Evolutionary conservation across 1,284 basidiomycete species (phyloP).

Genomic region (Schizophyllum amplum): DNA sequence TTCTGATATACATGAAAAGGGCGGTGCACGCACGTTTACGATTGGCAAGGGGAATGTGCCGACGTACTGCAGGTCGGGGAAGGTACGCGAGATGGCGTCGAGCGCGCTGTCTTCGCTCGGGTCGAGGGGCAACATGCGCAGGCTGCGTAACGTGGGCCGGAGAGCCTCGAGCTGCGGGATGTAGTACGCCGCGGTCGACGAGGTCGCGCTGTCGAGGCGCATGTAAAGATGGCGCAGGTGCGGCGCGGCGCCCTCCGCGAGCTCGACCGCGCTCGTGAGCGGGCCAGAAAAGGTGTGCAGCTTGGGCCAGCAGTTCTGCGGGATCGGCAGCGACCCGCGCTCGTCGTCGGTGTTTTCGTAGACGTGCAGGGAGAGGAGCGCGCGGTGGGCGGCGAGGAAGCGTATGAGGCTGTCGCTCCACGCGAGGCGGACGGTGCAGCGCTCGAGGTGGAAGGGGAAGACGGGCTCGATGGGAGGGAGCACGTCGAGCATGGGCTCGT

Average conservation of each 20-base stretch:
- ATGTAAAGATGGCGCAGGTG: conserved; percentile 22
- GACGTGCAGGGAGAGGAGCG: conserved; percentile 14
- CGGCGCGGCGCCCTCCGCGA: conserved; percentile 11
- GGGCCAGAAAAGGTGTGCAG: conserved; percentile 24
- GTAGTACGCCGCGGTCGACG: conserved; percentile 6
- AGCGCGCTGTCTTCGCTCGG: conserved; percentile 14
- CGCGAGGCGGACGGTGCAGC: not conserved
- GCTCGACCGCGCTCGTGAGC: conserved; percentile 18
- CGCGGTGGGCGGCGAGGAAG: not conserved
- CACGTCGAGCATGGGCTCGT: not conserved
- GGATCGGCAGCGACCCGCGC: conserved; percentile 5
- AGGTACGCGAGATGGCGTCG: conserved; percentile 13
- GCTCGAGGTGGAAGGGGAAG: not conserved
- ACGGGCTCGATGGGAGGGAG: not conserved
- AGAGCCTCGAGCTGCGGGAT: conserved; percentile 18
- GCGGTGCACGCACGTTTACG: conserved; percentile 17
- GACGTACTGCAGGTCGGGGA: conserved; percentile 19
- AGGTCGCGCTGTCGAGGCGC: conserved; percentile 17
- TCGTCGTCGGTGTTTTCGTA: conserved; percentile 16
- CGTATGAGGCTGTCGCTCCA: not conserved
- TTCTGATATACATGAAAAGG: not conserved
- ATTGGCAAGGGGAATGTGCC: conserved; percentile 22
- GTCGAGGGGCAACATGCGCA: too few species aligned
- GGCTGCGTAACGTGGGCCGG: too few species aligned
- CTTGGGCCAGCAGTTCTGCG: conserved; percentile 14